Evolutionary conservation across 2,329 filamentous ascomycete genomes (phyloP), one percentile per base, ranked within the genome.

Genomic region (Hymenoscyphus scutula): DNA sequence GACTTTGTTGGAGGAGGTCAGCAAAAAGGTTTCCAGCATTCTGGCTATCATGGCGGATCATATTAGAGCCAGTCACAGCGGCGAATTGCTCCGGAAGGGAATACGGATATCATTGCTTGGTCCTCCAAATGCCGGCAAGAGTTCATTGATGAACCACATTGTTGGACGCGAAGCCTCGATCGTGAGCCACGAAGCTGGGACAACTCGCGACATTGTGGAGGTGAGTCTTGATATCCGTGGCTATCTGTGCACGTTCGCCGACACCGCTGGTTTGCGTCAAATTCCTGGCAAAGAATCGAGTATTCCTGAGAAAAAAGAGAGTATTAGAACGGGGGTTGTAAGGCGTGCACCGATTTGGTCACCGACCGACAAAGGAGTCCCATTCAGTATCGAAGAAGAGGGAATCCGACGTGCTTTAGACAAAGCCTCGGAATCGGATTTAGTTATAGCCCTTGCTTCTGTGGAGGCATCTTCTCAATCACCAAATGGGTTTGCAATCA

Each of bases 121-220:
- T 0, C 92, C 93, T 6, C 95, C 95, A 0, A 99, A 99, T 72
- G 92, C 89, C 0, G 95, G 95, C 15, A 99, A 99, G 76, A 97
- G 93, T 74, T 97, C 92, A 15, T 77, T 99, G 64, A 85, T 99
- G 76, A 99, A 99, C 73, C 81, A 88, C 25, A 84, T 99, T 58
- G 91, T 97, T 2, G 94, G 95, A 0, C 83, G 93, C 59, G 94
- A 98, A 74, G 95, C 95, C 2, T 96, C 93, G 3, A 99, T 99
- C 70, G 95, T 99, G 7, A 97, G 92, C 53, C 83, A 87, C 0
- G 93, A 98, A 77, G 92, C 92, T 45, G 95, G 95, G 0, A 99
- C 95, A 0, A 99, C 95, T 6, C 81, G 95, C 64, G 95, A 99
- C 77, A 88, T 99, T 59, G 89, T 99, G 11, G 95, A 99, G 77